Conservation (phyloP, 768 basidiomycete genomes). For the Leccinum uliginosum region DNA sequence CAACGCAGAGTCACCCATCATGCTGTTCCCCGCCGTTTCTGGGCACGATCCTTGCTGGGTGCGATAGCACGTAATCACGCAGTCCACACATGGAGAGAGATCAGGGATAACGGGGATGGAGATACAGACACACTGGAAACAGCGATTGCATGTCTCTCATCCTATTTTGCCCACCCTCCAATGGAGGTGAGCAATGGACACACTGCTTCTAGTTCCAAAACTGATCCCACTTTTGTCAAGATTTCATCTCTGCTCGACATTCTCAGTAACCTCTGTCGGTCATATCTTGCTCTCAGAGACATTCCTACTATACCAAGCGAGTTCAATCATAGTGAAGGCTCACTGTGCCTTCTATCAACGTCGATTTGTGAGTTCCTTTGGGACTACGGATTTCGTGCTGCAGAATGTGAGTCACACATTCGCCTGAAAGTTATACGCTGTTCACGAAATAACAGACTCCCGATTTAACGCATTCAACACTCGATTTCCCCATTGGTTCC, state of each 20-base stretch:
- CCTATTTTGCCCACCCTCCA: slow-evolving; percentile 45
- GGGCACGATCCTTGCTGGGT: slow-evolving; percentile 44
- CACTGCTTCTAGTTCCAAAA: not conserved
- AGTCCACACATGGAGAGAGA: slow-evolving; percentile 35
- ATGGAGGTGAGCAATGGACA: slow-evolving; percentile 33
- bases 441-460: slow-evolving; percentile 23
- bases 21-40: slow-evolving; percentile 43
- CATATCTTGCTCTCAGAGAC: slow-evolving; percentile 30
- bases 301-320: slow-evolving; percentile 28
- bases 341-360: slow-evolving; percentile 30
- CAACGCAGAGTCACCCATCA: slow-evolving; percentile 18
- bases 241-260: slow-evolving; percentile 36
- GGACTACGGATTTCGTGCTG: slow-evolving; percentile 42
- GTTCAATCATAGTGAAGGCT: slow-evolving; percentile 31
- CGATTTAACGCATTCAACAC: slow-evolving; percentile 43
- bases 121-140: slow-evolving; percentile 36
- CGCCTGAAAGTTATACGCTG: not conserved
- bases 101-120: slow-evolving; percentile 6
- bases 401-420: slow-evolving; percentile 33
- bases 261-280: slow-evolving; percentile 38
- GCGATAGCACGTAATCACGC: slow-evolving; percentile 42
- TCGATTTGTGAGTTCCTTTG: slow-evolving; percentile 51
- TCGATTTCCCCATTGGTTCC: slow-evolving; percentile 57
- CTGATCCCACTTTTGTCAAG: slow-evolving; percentile 24
- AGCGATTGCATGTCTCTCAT: slow-evolving; percentile 47